A percentile compares a stretch with the other conserved stretches of the same genome.
These are phyloP conservation scores for Flueggea neowawraea DNA, from an alignment of 441 rosid species.

Conservation along the genomic window DNA sequence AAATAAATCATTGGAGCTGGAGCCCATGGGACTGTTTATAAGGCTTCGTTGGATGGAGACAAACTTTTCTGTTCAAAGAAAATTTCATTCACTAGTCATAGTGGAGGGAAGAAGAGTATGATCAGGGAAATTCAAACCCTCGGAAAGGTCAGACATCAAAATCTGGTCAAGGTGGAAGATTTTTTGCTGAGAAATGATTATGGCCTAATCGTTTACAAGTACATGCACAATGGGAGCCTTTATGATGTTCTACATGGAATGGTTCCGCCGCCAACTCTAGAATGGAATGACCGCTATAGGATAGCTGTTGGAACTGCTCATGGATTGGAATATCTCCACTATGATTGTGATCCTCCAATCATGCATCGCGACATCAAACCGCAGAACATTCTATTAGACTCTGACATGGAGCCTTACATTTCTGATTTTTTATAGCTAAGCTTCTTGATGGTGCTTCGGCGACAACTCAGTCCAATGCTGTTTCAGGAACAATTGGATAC, in stretches of 20 bases:
- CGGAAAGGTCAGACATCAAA: constrained; percentile 65
- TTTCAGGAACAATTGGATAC: constrained; percentile 72
- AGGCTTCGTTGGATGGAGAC: constrained; percentile 44
- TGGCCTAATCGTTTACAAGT: constrained; percentile 60
- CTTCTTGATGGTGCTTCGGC: constrained; percentile 42
- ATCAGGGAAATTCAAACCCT: constrained; percentile 61
- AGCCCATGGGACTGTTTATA: constrained; percentile 71
- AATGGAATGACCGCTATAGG: constrained; percentile 59
- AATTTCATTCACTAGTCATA: constrained; percentile 41
- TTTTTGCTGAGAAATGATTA: constrained; percentile 70
- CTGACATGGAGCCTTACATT: constrained; percentile 77
- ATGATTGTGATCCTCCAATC: constrained; percentile 68
- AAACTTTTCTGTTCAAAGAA: constrained; percentile 59
- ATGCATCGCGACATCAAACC: constrained; percentile 86
- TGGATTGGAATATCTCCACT: constrained; percentile 80
- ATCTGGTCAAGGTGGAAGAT: constrained; percentile 68
- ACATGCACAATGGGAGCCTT: constrained; percentile 82
- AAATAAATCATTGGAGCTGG: constrained; percentile 69
- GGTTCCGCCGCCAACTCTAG: constrained; percentile 28
- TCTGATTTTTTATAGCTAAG: constrained; percentile 80
- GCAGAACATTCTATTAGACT: constrained; percentile 69
- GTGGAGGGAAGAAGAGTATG: constrained; percentile 52
- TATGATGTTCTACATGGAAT: constrained; percentile 51
- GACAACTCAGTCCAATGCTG: constrained; percentile 29
- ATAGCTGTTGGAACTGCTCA: constrained; percentile 71